Evolutionary conservation across 2,329 filamentous ascomycete genomes (phyloP), one percentile per base, ranked within the genome.

Genomic region (Alternaria postmessia): DNA sequence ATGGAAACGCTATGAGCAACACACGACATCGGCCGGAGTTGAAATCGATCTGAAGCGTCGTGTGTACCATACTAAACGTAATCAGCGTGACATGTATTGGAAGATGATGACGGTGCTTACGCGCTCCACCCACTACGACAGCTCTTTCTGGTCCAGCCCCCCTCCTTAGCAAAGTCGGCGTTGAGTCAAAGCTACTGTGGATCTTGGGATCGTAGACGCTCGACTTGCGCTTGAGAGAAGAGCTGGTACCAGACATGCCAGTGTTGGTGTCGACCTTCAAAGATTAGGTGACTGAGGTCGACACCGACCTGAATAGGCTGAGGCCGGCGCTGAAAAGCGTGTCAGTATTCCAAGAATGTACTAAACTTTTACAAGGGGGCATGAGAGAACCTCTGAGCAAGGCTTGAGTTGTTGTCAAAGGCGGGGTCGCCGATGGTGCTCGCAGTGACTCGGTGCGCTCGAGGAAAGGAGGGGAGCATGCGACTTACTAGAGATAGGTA

Each of bases 51-150:
- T 2, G 5, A 7, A 14, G 11, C 6, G 38, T 41, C 18, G 38
- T 41, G 20, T 22, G 18, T 41, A 59, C 62, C 54, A 47, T 73
- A 74, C 74, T 76, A 49, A 26, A 46, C 4, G 18, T 26, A 1
- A 62, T 76, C 32, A 75, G 71, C 46, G 47, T 53, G 32, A 55
- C 22, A 39, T 22, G 46, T 47, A 4, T 49, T 24, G 54, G 30
- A 20, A 24, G 52, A 41, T n/a, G 26, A 16, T 4, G 12, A 28
- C 48, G 47, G 26, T 26, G 69, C 66, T 66, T 62, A 74, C 73
- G 16, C 67, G 59, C 61, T 74, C 73, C 72, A 77, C 72, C 57
- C 66, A 56, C 12, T 69, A 57, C 44, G 63, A 63, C 5, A 74
- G 52, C 62, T 75, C 70, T 26, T 63, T 57, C 32, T 75, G 71